Conservation (phyloP, 495 filamentous ascomycete species). For the Xylaria flabelliformis region DNA sequence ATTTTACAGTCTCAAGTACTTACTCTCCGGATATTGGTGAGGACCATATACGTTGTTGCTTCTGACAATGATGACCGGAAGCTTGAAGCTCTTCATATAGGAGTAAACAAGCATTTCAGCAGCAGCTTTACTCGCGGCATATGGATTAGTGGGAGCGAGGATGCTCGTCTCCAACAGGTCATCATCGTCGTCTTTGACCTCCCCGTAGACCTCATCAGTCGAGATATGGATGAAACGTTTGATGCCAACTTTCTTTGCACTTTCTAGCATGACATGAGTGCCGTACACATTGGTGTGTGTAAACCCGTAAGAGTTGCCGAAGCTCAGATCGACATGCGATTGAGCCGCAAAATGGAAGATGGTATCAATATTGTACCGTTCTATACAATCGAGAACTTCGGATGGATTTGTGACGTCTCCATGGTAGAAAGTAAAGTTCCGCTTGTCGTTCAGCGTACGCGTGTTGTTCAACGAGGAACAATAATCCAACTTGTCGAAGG, state of each 20-base stretch:
- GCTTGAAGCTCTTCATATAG: conserved; percentile 73
- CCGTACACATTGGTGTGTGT: conserved; percentile 75
- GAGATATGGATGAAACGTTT: conserved; percentile 74
- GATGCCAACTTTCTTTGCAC: conserved; percentile 66
- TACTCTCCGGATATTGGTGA: conserved; percentile 81
- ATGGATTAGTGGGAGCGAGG: conserved; percentile 76
- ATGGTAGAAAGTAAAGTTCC: conserved; percentile 77
- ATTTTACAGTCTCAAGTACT: conserved; percentile 31
- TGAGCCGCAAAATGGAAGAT: conserved; percentile 80
- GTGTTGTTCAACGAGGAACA: conserved; percentile 76
- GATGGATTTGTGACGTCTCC: conserved; percentile 70
- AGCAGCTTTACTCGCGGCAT: conserved; percentile 77
- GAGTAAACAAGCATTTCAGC: conserved; percentile 82
- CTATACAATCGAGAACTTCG: conserved; percentile 64
- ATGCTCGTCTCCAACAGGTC: conserved; percentile 67
- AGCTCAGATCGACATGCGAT: conserved; percentile 75
- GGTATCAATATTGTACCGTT: conserved; percentile 70
- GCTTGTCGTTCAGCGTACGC: conserved; percentile 59
- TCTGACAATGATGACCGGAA: conserved; percentile 73
- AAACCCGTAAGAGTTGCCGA: conserved; percentile 74
- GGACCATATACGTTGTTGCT: conserved; percentile 84
- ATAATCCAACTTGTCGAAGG: conserved; percentile 79
- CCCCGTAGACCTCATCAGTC: conserved; percentile 81
- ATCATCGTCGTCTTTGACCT: conserved; percentile 66
- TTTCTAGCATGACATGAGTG: conserved; percentile 75